Base-by-base conservation (phyloP, 2,329 filamentous ascomycete genomes). In the Exophiala calicioides region DNA sequence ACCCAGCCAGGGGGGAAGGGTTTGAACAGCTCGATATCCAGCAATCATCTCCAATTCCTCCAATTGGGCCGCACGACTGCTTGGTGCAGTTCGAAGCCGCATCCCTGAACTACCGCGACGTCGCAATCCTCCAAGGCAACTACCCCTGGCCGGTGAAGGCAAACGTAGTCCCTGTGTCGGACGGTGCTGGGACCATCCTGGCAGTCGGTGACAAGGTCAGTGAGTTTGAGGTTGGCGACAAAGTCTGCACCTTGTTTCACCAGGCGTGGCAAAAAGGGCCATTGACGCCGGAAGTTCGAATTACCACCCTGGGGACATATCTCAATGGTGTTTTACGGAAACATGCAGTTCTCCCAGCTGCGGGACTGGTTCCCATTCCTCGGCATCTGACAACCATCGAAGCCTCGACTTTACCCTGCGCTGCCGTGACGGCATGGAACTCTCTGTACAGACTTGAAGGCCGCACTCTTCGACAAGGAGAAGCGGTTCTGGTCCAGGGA, bases 261-360 rank as follows among this genome's bases (percentile, higher is more conserved):
- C 77, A 80, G 60, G 69, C 62, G 10, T 78, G 81, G 57, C 67
- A 78, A 37, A 76, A 68, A 19, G 50, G 45, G 6, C 35, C 36
- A 9, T 19, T 43, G 2, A 50, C 46, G 3, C 23, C 30, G 35
- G 12, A 53, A 2, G 68, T 65, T 19, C 46, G 68, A 4, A 44
- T 50, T 1, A 81, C 80, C 1, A 84, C 84, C 2, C 76, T 90
- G 1, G 87, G 87, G 44, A 86, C 85, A 37, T 73, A 73, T 8
- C 45, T 85, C 1, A 80, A 90, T 58, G 88, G 88, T 47, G 78
- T 77, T 0, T 74, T 91, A 19, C 78, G 85, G 33, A 73, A 85
- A 57, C 82, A 85, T 55, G 85, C 71, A 49, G 77, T 80, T 8
- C 89, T 86, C 62, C 74, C 79, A 49, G 82, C 89, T 69, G 77